Conservation (phyloP, 2,329 filamentous ascomycete genomes). For the Talaromyces sp. region DNA sequence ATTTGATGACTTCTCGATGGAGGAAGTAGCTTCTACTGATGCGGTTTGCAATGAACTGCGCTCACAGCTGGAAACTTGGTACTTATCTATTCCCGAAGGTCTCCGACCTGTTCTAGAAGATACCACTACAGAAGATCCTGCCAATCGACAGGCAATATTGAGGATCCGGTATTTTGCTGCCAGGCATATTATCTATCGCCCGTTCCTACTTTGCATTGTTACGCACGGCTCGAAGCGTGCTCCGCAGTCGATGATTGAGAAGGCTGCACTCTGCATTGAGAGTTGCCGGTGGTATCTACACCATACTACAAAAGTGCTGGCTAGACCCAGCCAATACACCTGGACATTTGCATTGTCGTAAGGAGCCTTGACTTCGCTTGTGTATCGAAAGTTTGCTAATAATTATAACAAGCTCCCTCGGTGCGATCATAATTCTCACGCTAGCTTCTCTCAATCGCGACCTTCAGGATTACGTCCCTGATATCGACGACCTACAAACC, state of each 20-base stretch:
- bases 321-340: slow-evolving; percentile 34
- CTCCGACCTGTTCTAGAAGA: slow-evolving; percentile 29
- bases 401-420: slow-evolving; percentile 29
- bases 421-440: slow-evolving; percentile 34
- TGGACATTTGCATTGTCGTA: slow-evolving; percentile 39
- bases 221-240: slow-evolving; percentile 22
- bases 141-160: slow-evolving; percentile 29
- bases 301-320: slow-evolving; percentile 29
- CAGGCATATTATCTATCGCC: slow-evolving; percentile 36
- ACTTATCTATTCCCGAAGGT: slow-evolving; percentile 34
- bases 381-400: background rate
- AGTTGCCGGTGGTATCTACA: slow-evolving; percentile 34
- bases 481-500: slow-evolving; percentile 30
- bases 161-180: slow-evolving; percentile 37
- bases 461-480: slow-evolving; percentile 30
- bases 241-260: slow-evolving; percentile 29
- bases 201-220: slow-evolving; percentile 33
- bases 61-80: slow-evolving; percentile 34
- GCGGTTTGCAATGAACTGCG: slow-evolving; percentile 28
- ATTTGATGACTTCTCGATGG: slow-evolving; percentile 29
- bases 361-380: background rate
- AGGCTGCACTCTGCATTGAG: slow-evolving; percentile 33
- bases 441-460: slow-evolving; percentile 31
- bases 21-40: slow-evolving; percentile 31
- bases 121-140: slow-evolving; percentile 18